Evolutionary conservation across 192 early-diverging fungal species (phyloP).

Genomic region (Rhizoclosmatium globosum): DNA sequence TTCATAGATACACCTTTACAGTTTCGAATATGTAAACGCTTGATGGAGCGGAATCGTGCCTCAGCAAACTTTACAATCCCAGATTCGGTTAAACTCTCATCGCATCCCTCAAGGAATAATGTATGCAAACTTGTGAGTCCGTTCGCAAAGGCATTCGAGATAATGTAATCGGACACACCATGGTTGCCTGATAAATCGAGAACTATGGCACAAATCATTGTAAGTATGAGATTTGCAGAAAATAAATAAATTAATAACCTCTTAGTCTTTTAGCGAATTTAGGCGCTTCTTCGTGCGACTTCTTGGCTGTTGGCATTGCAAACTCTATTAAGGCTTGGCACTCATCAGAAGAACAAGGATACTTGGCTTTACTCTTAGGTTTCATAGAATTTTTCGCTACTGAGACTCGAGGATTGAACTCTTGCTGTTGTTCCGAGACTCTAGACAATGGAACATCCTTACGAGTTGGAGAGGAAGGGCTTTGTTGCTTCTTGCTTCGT

Average conservation of each 20-base stretch:
- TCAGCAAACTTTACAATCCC: constrained; percentile 51
- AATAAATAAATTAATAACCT: constrained; percentile 10
- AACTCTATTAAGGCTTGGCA: constrained; percentile 41
- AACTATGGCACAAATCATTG: constrained; percentile 10
- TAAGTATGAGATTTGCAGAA: background rate
- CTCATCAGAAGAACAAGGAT: constrained; percentile 49
- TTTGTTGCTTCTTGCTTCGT: background rate
- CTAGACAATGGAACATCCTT: background rate
- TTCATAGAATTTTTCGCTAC: background rate
- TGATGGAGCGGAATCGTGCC: constrained; percentile 38
- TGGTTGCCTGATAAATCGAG: constrained; percentile 54
- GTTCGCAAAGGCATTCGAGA: constrained; percentile 22
- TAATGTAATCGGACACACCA: constrained; percentile 49
- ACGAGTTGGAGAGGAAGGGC: background rate
- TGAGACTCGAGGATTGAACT: background rate
- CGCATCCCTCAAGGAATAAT: constrained; percentile 50
- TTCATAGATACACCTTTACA: constrained; percentile 39
- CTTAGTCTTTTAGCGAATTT: constrained; percentile 4
- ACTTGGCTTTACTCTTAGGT: constrained; percentile 24
- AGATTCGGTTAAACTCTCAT: constrained; percentile 37
- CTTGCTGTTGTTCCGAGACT: background rate
- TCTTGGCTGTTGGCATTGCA: constrained; percentile 5
- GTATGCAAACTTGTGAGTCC: constrained; percentile 49
- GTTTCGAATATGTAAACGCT: constrained; percentile 53
- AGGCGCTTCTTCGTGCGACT: constrained; percentile 19